Conservation (phyloP, 2,329 filamentous ascomycete species). For the Beauveria sp. region DNA sequence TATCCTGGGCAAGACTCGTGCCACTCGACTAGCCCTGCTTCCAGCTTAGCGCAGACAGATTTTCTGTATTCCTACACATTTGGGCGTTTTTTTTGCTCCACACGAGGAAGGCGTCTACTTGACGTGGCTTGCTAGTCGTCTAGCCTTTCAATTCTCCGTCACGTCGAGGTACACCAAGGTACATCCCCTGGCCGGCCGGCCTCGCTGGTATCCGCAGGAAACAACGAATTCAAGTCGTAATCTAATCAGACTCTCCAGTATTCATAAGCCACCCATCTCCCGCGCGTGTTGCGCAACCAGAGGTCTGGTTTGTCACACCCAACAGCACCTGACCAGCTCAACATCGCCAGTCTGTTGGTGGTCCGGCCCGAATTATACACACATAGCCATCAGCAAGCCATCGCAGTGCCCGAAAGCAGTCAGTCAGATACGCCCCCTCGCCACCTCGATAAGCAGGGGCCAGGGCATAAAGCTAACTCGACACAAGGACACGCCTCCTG, state of each 20-base stretch:
- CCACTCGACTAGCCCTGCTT: background rate
- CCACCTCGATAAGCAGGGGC: background rate
- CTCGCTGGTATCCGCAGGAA: background rate
- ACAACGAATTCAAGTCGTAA: background rate
- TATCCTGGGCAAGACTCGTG: background rate
- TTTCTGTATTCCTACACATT: background rate
- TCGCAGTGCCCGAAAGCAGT: background rate
- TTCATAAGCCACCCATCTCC: background rate
- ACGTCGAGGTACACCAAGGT: background rate
- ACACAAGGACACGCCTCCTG: background rate
- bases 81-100: conserved; percentile 3
- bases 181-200: background rate
- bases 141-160: background rate
- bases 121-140: background rate
- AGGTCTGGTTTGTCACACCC: background rate
- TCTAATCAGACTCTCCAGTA: background rate
- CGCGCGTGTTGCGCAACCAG: background rate
- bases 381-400: background rate
- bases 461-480: background rate
- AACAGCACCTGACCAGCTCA: background rate
- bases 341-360: background rate
- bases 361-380: background rate
- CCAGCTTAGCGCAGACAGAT: background rate
- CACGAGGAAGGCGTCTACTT: background rate
- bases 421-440: background rate